Evolutionary conservation across 2,329 filamentous ascomycete genomes (phyloP).

Genomic region (Pseudogymnoascus sp.): DNA sequence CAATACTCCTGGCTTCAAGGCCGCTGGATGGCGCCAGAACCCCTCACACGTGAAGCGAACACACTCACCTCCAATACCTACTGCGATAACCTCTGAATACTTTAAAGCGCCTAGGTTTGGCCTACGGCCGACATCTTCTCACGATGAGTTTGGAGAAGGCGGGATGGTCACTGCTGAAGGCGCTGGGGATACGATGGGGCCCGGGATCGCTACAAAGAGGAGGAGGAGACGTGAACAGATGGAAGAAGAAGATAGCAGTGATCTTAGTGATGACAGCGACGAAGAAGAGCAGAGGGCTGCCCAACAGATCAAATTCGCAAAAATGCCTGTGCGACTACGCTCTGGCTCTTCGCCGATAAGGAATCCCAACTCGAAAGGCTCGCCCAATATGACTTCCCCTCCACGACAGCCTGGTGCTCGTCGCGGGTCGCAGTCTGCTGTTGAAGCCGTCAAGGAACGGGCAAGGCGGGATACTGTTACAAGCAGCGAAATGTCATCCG

Average conservation of each 20-base stretch:
- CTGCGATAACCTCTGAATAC: slow-evolving; percentile 74
- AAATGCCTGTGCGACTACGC: slow-evolving; percentile 82
- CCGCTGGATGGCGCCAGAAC: slow-evolving; percentile 71
- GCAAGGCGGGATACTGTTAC: slow-evolving; percentile 69
- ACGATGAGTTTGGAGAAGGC: slow-evolving; percentile 63
- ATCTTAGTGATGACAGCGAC: slow-evolving; percentile 77
- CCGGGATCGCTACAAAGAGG: slow-evolving; percentile 58
- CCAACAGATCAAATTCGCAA: slow-evolving; percentile 90
- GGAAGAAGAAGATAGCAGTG: slow-evolving; percentile 73
- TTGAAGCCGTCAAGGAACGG: slow-evolving; percentile 63
- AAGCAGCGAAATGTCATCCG: slow-evolving; percentile 75
- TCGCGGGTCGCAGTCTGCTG: slow-evolving; percentile 62
- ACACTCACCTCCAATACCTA: slow-evolving; percentile 79
- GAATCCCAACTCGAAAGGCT: slow-evolving; percentile 53
- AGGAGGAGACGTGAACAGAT: slow-evolving; percentile 63
- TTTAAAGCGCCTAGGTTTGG: slow-evolving; percentile 64
- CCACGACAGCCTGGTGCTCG: slow-evolving; percentile 39
- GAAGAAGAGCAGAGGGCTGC: slow-evolving; percentile 65
- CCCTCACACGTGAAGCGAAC: slow-evolving; percentile 71
- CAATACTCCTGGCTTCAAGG: slow-evolving; percentile 74
- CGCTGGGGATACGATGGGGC: slow-evolving; percentile 59
- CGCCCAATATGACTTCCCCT: slow-evolving; percentile 69
- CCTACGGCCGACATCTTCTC: slow-evolving; percentile 48
- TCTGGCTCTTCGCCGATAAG: slow-evolving; percentile 84
- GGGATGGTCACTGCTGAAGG: slow-evolving; percentile 60